Evolutionary conservation across 1,284 basidiomycete genomes (phyloP).

Genomic region (Jaminaea rosea): DNA sequence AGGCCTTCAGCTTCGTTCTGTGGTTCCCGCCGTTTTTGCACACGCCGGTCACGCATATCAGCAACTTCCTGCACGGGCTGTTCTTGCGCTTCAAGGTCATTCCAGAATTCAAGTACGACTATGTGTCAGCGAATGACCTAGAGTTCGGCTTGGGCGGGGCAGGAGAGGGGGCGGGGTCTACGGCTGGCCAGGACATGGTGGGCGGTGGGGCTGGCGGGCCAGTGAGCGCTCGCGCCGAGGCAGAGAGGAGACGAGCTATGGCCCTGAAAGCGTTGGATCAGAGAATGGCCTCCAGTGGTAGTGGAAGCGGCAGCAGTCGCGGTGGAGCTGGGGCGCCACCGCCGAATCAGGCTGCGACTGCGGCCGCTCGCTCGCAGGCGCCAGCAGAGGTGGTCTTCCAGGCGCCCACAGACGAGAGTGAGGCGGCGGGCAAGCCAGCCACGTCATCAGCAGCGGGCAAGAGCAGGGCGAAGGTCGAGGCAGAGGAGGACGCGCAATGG

Average conservation of each 20-base stretch:
- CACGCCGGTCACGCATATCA: conserved; percentile 60
- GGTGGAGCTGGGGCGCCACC: background rate
- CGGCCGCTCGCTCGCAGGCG: too few relatives aligned
- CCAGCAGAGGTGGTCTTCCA: background rate
- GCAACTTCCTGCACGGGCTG: conserved; percentile 61
- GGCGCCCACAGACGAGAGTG: background rate
- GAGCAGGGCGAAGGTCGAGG: background rate
- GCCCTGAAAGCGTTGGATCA: conserved; percentile 93
- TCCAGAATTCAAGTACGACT: conserved; percentile 63
- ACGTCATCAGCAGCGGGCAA: background rate
- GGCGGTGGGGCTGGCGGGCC: conserved; percentile 30
- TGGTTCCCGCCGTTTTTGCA: conserved; percentile 83
- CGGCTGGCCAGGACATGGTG: conserved; percentile 18
- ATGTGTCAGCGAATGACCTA: conserved; percentile 54
- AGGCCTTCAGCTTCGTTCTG: conserved; percentile 87
- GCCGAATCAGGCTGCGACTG: background rate
- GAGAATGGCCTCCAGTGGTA: conserved; percentile 56
- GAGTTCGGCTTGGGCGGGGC: conserved; percentile 68
- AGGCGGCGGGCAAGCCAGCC: background rate
- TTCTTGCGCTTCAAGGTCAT: conserved; percentile 60
- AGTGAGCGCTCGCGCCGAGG: conserved; percentile 28
- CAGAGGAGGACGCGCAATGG: background rate
- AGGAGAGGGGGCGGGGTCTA: conserved; percentile 71
- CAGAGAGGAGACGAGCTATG: conserved; percentile 59
- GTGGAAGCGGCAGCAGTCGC: conserved; percentile 7